A percentile compares a stretch with the other conserved stretches of the same genome.
These are phyloP conservation scores for Cladosporium sp. DNA, from an alignment of 2,329 filamentous ascomycete genomes.

Conservation along the genomic window DNA sequence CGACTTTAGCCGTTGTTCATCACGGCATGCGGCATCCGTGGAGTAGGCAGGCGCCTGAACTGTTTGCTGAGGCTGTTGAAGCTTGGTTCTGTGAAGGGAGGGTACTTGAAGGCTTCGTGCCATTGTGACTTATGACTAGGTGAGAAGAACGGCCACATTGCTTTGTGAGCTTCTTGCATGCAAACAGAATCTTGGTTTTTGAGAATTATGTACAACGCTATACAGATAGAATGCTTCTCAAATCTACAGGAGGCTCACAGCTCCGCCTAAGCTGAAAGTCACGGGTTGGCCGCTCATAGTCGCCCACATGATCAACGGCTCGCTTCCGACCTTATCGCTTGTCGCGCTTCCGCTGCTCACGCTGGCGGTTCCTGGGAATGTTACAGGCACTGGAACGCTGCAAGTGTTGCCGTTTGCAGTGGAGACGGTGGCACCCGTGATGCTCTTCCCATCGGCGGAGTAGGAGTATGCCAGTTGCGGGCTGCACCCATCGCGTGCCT, in stretches of 20 bases:
- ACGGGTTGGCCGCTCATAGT: constrained; percentile 39
- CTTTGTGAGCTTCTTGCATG: neutral
- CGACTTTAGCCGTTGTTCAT: constrained; percentile 27
- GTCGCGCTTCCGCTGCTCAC: constrained; percentile 32
- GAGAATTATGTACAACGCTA: neutral
- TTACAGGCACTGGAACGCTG: constrained; percentile 54
- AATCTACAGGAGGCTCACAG: constrained; percentile 18
- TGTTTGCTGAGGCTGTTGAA: constrained; percentile 26
- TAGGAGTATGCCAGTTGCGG: constrained; percentile 52
- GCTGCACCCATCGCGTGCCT: constrained; percentile 53
- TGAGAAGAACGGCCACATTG: neutral
- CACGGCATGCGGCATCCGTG: constrained; percentile 31
- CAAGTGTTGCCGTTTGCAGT: constrained; percentile 52
- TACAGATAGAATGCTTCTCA: neutral
- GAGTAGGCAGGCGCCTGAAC: constrained; percentile 27
- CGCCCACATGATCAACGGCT: constrained; percentile 43
- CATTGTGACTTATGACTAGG: neutral
- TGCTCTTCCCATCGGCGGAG: constrained; percentile 44
- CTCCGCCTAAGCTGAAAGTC: constrained; percentile 35
- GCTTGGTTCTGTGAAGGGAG: neutral
- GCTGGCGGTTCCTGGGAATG: constrained; percentile 50
- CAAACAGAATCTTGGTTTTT: neutral
- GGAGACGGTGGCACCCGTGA: constrained; percentile 53
- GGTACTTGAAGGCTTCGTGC: neutral
- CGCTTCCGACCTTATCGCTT: constrained; percentile 55